Conservation (phyloP, 805 yeast species). For the Starmerella apis region DNA sequence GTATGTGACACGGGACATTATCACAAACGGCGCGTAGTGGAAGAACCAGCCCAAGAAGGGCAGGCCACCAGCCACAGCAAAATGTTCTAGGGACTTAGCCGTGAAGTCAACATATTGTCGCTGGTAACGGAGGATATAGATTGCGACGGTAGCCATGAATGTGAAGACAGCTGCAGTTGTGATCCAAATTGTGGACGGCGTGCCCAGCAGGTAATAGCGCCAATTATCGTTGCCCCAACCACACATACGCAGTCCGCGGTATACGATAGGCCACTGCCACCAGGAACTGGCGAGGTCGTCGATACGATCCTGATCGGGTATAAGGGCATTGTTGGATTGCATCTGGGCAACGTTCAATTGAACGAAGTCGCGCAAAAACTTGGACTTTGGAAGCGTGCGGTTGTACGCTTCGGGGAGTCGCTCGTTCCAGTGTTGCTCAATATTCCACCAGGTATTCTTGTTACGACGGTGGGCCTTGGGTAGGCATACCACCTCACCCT, state of each 20-base stretch:
- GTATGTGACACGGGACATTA: constrained; percentile 94
- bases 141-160: constrained; percentile 34
- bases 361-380: constrained; percentile 58
- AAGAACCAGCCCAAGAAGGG: constrained; percentile 87
- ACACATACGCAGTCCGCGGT: constrained; percentile 65
- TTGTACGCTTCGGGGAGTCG: constrained; percentile 36
- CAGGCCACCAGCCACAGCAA: constrained; percentile 57
- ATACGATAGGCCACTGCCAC: constrained; percentile 76
- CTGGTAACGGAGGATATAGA: constrained; percentile 50
- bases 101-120: constrained; percentile 42
- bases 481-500: constrained; percentile 84
- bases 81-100: constrained; percentile 35
- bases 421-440: constrained; percentile 56
- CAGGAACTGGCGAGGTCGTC: constrained; percentile 64
- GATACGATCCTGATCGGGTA: constrained; percentile 61
- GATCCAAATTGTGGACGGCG: constrained; percentile 55
- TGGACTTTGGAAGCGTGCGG: constrained; percentile 39
- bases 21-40: constrained; percentile 77
- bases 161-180: constrained; percentile 35
- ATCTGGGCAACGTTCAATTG: constrained; percentile 69
- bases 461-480: constrained; percentile 41
- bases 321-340: constrained; percentile 72
- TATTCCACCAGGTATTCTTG: constrained; percentile 69
- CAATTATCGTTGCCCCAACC: constrained; percentile 50
- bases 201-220: constrained; percentile 59